Evolutionary conservation across 305 asterid genomes (phyloP).

Genomic region (Rubia tinctorum): DNA sequence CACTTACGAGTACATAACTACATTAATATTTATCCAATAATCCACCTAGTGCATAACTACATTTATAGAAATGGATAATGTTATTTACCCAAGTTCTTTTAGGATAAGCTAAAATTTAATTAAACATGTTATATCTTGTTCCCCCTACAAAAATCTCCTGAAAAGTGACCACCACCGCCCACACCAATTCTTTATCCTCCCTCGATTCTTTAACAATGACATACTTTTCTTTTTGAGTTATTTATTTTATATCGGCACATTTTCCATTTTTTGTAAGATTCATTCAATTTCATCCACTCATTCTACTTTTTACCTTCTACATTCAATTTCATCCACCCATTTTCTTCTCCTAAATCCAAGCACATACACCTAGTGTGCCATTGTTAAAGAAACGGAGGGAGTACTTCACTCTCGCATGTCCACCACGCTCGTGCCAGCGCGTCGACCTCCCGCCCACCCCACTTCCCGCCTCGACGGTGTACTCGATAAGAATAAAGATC

Average conservation of each 20-base stretch:
- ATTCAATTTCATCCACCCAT: too few species aligned
- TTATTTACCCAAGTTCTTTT: background rate
- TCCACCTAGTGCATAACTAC: background rate
- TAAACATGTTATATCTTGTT: background rate
- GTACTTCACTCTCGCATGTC: background rate
- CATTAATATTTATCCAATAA: too few species aligned
- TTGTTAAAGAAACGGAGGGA: too few species aligned
- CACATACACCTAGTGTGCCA: too few species aligned
- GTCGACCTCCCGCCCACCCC: background rate
- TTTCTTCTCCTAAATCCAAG: too few species aligned
- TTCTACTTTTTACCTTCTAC: too few species aligned
- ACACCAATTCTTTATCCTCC: background rate
- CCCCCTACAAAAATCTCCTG: slow-evolving; percentile 11
- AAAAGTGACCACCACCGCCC: slow-evolving; percentile 14
- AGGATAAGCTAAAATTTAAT: background rate
- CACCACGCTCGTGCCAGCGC: slow-evolving; percentile 1
- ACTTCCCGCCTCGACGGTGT: slow-evolving; percentile 3
- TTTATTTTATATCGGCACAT: too few species aligned
- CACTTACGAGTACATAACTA: too few species aligned
- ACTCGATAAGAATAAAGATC: slow-evolving; percentile 22
- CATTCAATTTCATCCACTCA: too few species aligned
- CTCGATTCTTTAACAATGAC: too few species aligned
- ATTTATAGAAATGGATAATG: background rate
- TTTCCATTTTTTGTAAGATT: too few species aligned
- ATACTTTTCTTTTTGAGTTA: too few species aligned